These are phyloP conservation scores for Beta corolliflora DNA, from an alignment of 179 eudicot genomes.

Conservation along the genomic window DNA sequence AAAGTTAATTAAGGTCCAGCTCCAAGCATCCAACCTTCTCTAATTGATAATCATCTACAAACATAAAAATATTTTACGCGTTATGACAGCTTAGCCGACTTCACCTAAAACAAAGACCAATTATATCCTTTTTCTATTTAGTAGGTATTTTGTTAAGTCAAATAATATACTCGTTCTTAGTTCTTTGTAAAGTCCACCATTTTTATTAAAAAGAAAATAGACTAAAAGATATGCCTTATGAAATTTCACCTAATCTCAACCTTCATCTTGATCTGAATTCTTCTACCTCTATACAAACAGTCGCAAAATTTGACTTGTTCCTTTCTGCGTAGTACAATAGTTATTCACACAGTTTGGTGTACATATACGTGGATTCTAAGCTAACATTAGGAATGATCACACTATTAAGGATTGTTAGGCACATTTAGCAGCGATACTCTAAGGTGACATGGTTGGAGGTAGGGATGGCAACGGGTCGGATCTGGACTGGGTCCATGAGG, in stretches of 20 bases:
- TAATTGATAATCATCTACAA: not conserved
- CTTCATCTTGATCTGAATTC: not conserved
- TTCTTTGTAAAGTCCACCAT: not conserved
- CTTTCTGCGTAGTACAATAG: not conserved
- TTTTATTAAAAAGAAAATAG: too few species aligned
- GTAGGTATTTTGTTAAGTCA: not conserved
- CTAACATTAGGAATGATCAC: not conserved
- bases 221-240: too few species aligned
- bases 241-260: not conserved
- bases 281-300: not conserved
- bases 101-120: not conserved
- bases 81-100: constrained; percentile 23
- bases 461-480: too few species aligned
- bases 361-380: constrained; percentile 22
- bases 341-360: not conserved
- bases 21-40: not conserved
- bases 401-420: too few species aligned
- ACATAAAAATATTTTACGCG: constrained; percentile 8
- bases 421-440: too few species aligned
- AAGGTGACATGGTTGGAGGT: too few species aligned
- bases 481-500: too few species aligned
- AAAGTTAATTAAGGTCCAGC: not conserved
- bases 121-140: not conserved
- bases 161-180: not conserved
- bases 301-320: constrained; percentile 7